A percentile compares a stretch with the other conserved stretches of the same genome.
phyloP scores from a whole-genome alignment of 306 rosid genomes.

The Purshia tridentata region DNA sequence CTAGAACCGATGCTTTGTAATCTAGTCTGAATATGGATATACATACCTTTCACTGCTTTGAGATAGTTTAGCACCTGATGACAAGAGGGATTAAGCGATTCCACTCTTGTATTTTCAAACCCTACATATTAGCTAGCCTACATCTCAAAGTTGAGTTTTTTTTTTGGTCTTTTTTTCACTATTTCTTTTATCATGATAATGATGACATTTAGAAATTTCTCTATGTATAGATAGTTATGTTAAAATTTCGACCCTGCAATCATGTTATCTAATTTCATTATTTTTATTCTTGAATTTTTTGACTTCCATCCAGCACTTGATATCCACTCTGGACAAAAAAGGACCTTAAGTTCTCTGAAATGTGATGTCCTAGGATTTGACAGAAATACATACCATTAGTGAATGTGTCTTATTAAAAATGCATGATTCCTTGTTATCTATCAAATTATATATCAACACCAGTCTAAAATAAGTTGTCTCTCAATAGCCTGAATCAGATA shows the following conservation, averaged over 20 bases:
- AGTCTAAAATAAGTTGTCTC: neutral
- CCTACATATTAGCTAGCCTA: constrained; percentile 3
- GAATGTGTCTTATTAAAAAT: neutral
- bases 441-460: neutral
- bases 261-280: neutral
- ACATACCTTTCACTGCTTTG: neutral
- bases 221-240: neutral
- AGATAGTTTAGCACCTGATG: constrained; percentile 6
- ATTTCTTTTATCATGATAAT: neutral
- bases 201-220: neutral
- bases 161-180: neutral
- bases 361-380: neutral
- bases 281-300: constrained; percentile 2
- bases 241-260: neutral
- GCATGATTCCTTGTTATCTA: neutral
- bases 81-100: neutral
- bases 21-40: constrained; percentile 1
- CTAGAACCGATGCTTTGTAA: constrained; percentile 17
- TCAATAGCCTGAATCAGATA: neutral
- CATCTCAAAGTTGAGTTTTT: neutral
- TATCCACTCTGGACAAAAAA: neutral
- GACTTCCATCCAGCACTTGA: neutral
- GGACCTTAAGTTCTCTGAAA: neutral
- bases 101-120: neutral
- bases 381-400: neutral